A percentile compares a stretch with the other conserved stretches of the same genome.
Conservation (phyloP, 768 basidiomycete species). For the Rhodosporidiobolus sp. region DNA sequence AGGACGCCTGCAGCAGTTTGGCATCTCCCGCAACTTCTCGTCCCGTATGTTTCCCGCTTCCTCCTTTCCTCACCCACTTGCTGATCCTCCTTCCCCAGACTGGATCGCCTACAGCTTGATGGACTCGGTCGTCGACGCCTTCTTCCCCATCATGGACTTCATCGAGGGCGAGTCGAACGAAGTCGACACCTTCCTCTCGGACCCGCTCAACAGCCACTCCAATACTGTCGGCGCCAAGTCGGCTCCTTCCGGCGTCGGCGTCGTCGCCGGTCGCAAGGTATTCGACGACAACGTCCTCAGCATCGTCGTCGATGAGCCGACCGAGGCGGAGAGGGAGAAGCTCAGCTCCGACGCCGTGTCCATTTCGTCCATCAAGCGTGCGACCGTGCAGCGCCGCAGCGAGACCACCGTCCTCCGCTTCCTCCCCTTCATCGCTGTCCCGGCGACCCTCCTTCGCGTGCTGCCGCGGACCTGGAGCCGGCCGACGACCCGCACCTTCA, state of each 20-base stretch:
- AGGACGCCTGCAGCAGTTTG: slow-evolving; percentile 64
- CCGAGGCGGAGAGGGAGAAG: slow-evolving; percentile 3
- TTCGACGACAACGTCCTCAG: slow-evolving; percentile 32
- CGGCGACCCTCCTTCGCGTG: slow-evolving; percentile 16
- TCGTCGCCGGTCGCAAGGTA: slow-evolving; percentile 23
- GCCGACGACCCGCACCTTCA: slow-evolving; percentile 4
- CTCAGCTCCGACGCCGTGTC: slow-evolving; percentile 1
- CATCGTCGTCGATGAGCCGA: slow-evolving; percentile 25
- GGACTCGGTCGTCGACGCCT: slow-evolving; percentile 90
- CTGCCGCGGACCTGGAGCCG: slow-evolving; percentile 1
- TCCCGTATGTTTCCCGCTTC: slow-evolving; percentile 57
- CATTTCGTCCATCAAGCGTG: slow-evolving; percentile 22
- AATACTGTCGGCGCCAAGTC: neutral
- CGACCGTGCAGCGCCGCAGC: slow-evolving; percentile 21
- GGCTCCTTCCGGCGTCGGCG: slow-evolving; percentile 20
- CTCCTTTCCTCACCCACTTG: too few relatives aligned
- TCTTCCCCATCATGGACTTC: slow-evolving; percentile 76
- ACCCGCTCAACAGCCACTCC: slow-evolving; percentile 44
- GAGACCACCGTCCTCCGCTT: neutral
- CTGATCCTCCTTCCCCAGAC: slow-evolving; percentile 54
- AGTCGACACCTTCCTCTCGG: slow-evolving; percentile 66
- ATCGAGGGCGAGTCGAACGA: slow-evolving; percentile 76
- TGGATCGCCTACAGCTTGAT: slow-evolving; percentile 92
- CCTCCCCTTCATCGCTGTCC: slow-evolving; percentile 7
- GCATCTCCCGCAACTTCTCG: slow-evolving; percentile 64